Conservation (phyloP, 768 basidiomycete species). For the Rhodotorula babjevae region DNA sequence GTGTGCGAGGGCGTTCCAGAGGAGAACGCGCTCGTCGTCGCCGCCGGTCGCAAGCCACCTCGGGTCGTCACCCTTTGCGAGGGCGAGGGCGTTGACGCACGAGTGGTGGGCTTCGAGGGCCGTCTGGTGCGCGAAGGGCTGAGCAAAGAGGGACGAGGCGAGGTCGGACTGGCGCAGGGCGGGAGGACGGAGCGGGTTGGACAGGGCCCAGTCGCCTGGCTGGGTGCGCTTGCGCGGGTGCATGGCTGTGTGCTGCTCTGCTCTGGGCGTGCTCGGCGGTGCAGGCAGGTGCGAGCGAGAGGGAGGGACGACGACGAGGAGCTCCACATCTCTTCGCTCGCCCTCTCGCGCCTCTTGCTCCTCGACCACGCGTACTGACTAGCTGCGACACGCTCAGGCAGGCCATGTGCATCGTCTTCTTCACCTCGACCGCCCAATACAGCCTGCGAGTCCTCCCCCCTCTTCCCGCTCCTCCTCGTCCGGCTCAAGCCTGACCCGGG, state of each 20-base stretch:
- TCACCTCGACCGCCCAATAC: not conserved
- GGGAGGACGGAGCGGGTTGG: not conserved
- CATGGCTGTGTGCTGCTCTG: not conserved
- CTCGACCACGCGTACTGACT: not conserved
- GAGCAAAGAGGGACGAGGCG: not conserved
- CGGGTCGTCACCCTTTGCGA: not conserved
- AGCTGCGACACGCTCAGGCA: not conserved
- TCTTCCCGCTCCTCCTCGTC: not conserved
- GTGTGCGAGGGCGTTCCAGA: slow-evolving; percentile 11
- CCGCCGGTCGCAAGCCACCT: slow-evolving; percentile 32
- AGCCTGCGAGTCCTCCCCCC: not conserved
- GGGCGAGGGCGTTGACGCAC: slow-evolving; percentile 32
- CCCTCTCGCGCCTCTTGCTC: not conserved
- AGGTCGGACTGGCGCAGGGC: not conserved
- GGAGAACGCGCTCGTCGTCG: slow-evolving; percentile 29
- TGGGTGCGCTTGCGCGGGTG: slow-evolving; percentile 1
- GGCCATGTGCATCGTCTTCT: slow-evolving; percentile 34
- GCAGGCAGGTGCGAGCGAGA: no score
- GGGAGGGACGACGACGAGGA: not conserved
- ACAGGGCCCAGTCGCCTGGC: slow-evolving; percentile 8
- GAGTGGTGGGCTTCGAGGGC: slow-evolving; percentile 18
- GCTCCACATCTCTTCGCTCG: not conserved
- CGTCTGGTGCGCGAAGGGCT: not conserved
- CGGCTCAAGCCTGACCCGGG: not conserved
- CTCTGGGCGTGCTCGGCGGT: no score